Conservation (phyloP, 176 grass and related monocot genomes). For the Triticum monococcum region DNA sequence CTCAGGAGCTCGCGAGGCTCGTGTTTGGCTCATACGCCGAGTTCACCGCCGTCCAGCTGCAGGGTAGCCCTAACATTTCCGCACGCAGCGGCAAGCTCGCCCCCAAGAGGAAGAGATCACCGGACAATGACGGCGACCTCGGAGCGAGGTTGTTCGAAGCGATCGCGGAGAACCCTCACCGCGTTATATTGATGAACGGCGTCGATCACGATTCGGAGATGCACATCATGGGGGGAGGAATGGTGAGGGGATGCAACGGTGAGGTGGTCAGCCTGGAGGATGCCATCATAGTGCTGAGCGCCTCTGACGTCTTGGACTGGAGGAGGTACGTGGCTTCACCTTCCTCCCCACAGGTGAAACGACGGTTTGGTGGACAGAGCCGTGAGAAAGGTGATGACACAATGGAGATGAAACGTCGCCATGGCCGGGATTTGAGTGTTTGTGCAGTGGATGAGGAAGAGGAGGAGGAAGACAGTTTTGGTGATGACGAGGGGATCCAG, state of each 20-base stretch:
- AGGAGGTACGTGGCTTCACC: background rate
- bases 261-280: constrained; percentile 46
- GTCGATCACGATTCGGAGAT: constrained; percentile 15
- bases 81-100: background rate
- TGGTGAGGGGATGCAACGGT: constrained; percentile 22
- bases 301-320: constrained; percentile 14
- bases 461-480: background rate
- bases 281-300: constrained; percentile 58
- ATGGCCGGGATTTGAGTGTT: constrained; percentile 48
- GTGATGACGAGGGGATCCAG: constrained; percentile 22
- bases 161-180: constrained; percentile 43
- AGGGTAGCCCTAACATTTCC: background rate
- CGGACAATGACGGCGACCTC: background rate
- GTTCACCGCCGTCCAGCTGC: background rate
- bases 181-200: constrained; percentile 56
- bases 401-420: background rate
- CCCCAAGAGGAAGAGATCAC: constrained; percentile 26
- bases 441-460: background rate
- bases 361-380: background rate
- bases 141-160: constrained; percentile 34
- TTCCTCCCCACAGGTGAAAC: constrained; percentile 29
- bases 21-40: constrained; percentile 53
- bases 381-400: background rate
- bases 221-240: constrained; percentile 17
- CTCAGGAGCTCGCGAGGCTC: constrained; percentile 62